These are phyloP conservation scores for Euphorbia peplus DNA, from an alignment of 345 rosid species.

Conservation along the genomic window DNA sequence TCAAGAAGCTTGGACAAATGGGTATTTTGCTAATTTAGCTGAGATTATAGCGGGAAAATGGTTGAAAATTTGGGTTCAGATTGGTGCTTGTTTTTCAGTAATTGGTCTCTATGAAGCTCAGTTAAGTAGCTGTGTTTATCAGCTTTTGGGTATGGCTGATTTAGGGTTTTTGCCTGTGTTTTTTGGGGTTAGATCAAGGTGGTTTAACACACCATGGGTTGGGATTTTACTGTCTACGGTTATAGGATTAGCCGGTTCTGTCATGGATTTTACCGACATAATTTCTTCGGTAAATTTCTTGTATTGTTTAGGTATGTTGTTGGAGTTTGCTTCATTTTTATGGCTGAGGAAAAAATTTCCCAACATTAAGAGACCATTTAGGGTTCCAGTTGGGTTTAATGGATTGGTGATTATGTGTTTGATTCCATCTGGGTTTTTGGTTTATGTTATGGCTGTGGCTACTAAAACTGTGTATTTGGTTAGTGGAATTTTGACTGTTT, in stretches of 20 bases:
- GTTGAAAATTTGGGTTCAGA: slow-evolving; percentile 28
- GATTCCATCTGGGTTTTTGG: slow-evolving; percentile 43
- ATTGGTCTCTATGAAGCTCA: slow-evolving; percentile 30
- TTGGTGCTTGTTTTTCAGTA: slow-evolving; percentile 23
- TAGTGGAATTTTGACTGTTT: slow-evolving; percentile 23
- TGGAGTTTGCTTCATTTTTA: slow-evolving; percentile 45
- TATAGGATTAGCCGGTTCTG: slow-evolving; percentile 24
- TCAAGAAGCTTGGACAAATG: slow-evolving; percentile 23
- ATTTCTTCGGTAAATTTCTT: slow-evolving; percentile 44
- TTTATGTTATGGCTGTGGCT: slow-evolving; percentile 33
- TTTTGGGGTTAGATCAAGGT: slow-evolving; percentile 23
- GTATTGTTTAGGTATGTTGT: slow-evolving; percentile 46
- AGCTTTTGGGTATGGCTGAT: slow-evolving; percentile 29
- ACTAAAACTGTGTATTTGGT: slow-evolving; percentile 28
- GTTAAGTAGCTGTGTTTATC: slow-evolving; percentile 21
- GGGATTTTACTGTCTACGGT: slow-evolving; percentile 38
- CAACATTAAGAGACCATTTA: slow-evolving; percentile 30
- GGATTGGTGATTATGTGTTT: slow-evolving; percentile 34
- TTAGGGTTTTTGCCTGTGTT: slow-evolving; percentile 21
- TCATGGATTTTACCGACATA: slow-evolving; percentile 32
- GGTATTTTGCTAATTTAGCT: slow-evolving; percentile 22
- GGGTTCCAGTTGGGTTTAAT: slow-evolving; percentile 37
- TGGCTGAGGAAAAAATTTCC: slow-evolving; percentile 44
- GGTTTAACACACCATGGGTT: slow-evolving; percentile 46
- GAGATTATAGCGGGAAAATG: slow-evolving; percentile 28